Evolutionary conservation across 805 yeast genomes (phyloP).

Genomic region (Cyberlindnera japonica): DNA sequence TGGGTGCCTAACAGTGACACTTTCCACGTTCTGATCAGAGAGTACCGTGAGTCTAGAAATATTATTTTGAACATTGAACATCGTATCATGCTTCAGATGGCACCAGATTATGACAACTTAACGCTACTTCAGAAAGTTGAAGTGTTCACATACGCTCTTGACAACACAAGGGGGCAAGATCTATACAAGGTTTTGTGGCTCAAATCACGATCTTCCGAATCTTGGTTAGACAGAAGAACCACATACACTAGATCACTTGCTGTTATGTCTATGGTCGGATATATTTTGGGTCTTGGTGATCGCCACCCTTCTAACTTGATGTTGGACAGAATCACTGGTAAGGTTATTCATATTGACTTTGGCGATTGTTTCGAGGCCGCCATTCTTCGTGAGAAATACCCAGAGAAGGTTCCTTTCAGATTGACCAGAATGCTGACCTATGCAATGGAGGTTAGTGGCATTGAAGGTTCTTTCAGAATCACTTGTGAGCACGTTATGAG

Average conservation of each 20-base stretch:
- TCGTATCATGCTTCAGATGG: conserved; percentile 95
- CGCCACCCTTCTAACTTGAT: conserved; percentile 96
- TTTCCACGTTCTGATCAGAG: conserved; percentile 87
- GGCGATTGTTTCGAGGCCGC: conserved; percentile 99
- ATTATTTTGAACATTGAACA: conserved; percentile 90
- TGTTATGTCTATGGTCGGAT: conserved; percentile 98
- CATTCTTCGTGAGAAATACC: conserved; percentile 90
- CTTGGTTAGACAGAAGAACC: conserved; percentile 96
- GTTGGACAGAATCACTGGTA: conserved; percentile 93
- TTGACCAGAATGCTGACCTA: conserved; percentile 94
- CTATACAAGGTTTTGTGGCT: conserved; percentile 94
- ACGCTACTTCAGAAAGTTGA: conserved; percentile 91
- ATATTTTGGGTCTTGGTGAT: conserved; percentile 94
- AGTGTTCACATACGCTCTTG: conserved; percentile 92
- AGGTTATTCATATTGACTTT: conserved; percentile 94
- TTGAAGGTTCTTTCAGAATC: conserved; percentile 94
- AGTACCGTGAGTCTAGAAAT: conserved; percentile 88
- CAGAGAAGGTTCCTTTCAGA: conserved; percentile 97
- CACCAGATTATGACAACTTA: conserved; percentile 87
- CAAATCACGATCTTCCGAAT: conserved; percentile 91
- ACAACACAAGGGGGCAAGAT: conserved; percentile 95
- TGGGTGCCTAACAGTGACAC: conserved; percentile 99
- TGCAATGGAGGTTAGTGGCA: conserved; percentile 99
- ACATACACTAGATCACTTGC: conserved; percentile 95
- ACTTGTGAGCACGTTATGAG: conserved; percentile 98